Base-by-base conservation (phyloP, 2,329 filamentous ascomycete species). In the Sporothrix brunneoviolacea region DNA sequence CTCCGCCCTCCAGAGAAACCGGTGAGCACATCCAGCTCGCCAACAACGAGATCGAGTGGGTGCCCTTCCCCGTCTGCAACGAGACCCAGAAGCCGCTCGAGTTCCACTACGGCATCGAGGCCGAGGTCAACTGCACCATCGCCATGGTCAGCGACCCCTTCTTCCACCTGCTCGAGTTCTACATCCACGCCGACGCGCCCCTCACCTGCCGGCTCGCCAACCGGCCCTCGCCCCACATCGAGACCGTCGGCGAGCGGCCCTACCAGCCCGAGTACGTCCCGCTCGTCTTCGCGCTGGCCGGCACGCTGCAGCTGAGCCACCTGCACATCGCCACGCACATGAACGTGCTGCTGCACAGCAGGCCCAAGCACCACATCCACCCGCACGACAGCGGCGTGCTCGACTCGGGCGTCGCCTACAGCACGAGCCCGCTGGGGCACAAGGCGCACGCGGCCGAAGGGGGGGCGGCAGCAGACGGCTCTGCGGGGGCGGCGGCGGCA, bases 151-250 rank as follows among this genome's bases (percentile, higher is more conserved):
- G 79, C 61, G 88, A 91, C 65, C 79, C 85, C 36, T 85, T 91
- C 75, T 93, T 89, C 75, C 88, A 93, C 69, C 79, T 91, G 46
- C 84, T 91, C 71, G 88, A 97, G 71, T 97, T 96, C 77, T 97
- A 97, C 76, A 84, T 97, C 66, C 93, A 97, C 76, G 90, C 86
- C 72, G 93, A 98, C 69, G 91, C 90, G 16, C 93, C 93, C 9
- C 76, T 97, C 44, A 83, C 89, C 49, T 98, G 93, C 69, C 91
- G 93, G 47, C 80, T 97, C 13, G 89, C 91, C 24, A 81, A 88
- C 0, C 83, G 85, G 8, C 91, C 91, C 0, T 64, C 76, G 12
- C 68, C 71, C 8, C 73, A 79, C 56, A 67, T 80, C 57, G 73
- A 80, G 61, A 68, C 75, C 30, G 65, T 81, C 8, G 77, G 76